Conservation (phyloP, 305 asterid species). For the Solanum hybrid region DNA sequence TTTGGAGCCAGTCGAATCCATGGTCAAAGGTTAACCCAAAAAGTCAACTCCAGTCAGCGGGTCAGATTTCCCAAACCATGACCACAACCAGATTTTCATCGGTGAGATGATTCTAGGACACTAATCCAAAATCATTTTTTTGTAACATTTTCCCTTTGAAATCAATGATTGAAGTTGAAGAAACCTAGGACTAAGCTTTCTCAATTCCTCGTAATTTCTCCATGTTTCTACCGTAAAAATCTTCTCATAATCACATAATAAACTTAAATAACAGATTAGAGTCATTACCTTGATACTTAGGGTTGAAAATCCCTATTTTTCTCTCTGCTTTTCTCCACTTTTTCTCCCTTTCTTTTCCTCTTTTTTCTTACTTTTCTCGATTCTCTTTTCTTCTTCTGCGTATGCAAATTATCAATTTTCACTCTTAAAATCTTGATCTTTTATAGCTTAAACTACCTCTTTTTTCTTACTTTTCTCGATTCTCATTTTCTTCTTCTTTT, state of each 20-base stretch:
- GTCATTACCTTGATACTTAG: neutral
- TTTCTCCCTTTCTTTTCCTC: neutral
- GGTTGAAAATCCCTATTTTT: neutral
- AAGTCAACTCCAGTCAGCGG: neutral
- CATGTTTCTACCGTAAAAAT: neutral
- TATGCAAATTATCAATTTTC: too few relatives aligned
- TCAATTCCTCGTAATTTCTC: neutral
- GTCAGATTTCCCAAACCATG: neutral
- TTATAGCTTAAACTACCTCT: too few relatives aligned
- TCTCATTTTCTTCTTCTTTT: neutral
- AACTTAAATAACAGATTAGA: neutral
- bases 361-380: neutral
- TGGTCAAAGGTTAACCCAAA: neutral
- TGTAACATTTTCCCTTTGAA: neutral
- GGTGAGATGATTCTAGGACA: neutral
- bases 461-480: too few relatives aligned
- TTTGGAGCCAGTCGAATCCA: neutral
- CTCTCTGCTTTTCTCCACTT: neutral
- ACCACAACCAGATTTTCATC: neutral
- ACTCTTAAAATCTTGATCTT: too few relatives aligned
- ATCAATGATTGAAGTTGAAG: neutral
- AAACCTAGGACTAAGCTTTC: neutral
- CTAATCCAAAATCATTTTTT: neutral
- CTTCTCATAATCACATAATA: neutral
- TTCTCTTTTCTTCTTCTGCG: too few relatives aligned